Evolutionary conservation across 495 filamentous ascomycete genomes (phyloP).

Genomic region (Lepraria neglecta): DNA sequence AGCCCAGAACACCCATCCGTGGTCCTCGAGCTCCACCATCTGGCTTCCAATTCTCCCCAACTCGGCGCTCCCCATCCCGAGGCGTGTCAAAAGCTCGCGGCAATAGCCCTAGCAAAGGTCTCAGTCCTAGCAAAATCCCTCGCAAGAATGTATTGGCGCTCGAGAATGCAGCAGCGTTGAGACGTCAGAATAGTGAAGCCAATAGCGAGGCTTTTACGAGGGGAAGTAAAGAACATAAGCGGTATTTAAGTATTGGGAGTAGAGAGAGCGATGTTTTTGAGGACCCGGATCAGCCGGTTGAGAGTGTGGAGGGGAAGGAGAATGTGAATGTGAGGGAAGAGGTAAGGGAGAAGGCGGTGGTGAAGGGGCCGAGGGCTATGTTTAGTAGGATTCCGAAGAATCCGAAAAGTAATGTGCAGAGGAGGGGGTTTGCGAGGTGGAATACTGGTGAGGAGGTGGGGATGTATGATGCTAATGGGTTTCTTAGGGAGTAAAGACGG

Average conservation of each 20-base stretch:
- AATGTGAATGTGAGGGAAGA: not conserved
- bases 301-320: not conserved
- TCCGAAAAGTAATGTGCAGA: not conserved
- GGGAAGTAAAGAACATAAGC: slow-evolving; percentile 12
- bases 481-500: slow-evolving; percentile 36
- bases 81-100: not conserved
- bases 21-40: slow-evolving; percentile 10
- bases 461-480: slow-evolving; percentile 46
- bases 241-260: slow-evolving; percentile 22
- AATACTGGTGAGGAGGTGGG: slow-evolving; percentile 24
- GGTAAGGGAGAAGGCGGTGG: not conserved
- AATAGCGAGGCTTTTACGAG: not conserved
- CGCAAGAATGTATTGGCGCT: slow-evolving; percentile 3
- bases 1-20: not conserved
- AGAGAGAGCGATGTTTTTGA: slow-evolving; percentile 12
- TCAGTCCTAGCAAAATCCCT: not conserved
- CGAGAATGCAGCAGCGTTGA: slow-evolving; percentile 8
- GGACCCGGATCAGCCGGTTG: not conserved
- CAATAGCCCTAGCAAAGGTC: slow-evolving; percentile 7
- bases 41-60: slow-evolving; percentile 9
- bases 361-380: not conserved
- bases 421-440: not conserved
- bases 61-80: slow-evolving; percentile 1
- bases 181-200: slow-evolving; percentile 29
- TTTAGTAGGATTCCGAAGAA: not conserved